phyloP scores from a whole-genome alignment of 345 rosid genomes.

The Eucalyptus regnans region DNA sequence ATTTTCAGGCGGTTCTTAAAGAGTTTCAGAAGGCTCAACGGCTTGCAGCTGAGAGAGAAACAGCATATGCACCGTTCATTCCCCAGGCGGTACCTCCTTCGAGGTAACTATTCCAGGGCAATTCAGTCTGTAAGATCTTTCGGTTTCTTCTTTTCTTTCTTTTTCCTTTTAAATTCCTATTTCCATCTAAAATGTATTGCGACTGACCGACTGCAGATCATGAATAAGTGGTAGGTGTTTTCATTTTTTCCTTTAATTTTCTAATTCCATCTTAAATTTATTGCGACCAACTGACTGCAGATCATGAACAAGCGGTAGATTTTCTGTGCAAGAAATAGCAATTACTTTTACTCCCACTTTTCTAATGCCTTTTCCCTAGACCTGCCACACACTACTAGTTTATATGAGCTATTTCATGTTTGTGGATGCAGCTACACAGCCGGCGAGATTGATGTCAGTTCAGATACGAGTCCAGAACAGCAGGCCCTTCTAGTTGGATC shows the following conservation, averaged over 20 bases:
- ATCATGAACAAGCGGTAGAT: neutral
- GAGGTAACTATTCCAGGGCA: conserved; percentile 27
- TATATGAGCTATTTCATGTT: neutral
- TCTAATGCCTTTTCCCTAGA: neutral
- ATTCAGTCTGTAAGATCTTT: neutral
- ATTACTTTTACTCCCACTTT: neutral
- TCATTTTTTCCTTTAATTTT: neutral
- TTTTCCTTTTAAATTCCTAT: neutral
- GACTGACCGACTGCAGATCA: neutral
- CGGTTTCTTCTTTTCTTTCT: neutral
- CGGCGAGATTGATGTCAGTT: conserved; percentile 34
- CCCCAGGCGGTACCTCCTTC: conserved; percentile 57
- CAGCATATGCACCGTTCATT: conserved; percentile 67
- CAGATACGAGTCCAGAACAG: conserved; percentile 45
- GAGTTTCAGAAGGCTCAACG: conserved; percentile 98
- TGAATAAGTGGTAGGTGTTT: neutral
- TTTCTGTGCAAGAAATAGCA: neutral
- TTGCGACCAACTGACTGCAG: neutral
- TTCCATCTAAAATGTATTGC: neutral
- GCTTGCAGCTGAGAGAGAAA: conserved; percentile 98
- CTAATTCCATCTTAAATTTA: neutral
- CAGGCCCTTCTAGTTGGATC: conserved; percentile 78
- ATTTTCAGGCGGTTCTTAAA: conserved; percentile 84
- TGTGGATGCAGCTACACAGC: conserved; percentile 16
- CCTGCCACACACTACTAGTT: neutral